phyloP scores from a whole-genome alignment of 192 early-diverging fungal species.

The Linnemannia exigua region DNA sequence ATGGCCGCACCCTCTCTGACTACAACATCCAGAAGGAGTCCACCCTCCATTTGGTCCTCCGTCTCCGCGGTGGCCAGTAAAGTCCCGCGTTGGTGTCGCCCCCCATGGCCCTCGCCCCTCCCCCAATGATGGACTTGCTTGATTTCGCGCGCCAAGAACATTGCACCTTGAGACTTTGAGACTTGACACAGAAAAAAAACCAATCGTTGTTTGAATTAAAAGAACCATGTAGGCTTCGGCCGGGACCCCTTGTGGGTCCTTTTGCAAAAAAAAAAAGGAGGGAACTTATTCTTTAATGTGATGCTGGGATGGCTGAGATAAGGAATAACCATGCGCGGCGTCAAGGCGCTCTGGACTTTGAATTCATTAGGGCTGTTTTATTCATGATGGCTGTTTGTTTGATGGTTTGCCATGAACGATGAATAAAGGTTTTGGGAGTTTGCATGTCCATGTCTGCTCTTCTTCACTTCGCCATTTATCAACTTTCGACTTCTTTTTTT shows the following conservation, averaged over 20 bases:
- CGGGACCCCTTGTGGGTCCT: background rate
- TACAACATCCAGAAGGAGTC: constrained; percentile 94
- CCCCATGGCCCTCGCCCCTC: background rate
- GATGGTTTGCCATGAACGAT: no score
- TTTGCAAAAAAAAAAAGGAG: constrained; percentile 1
- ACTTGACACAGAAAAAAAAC: background rate
- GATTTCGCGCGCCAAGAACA: background rate
- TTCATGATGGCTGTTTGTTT: no score
- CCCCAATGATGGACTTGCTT: background rate
- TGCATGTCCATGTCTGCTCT: background rate
- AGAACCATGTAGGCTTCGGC: background rate
- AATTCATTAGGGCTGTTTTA: background rate
- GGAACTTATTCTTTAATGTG: background rate
- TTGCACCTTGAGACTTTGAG: background rate
- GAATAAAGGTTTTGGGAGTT: background rate
- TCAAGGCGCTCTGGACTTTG: background rate
- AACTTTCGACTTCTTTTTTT: background rate
- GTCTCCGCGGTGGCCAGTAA: constrained; percentile 82
- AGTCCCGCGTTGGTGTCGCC: background rate
- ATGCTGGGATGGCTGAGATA: background rate
- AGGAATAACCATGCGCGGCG: background rate
- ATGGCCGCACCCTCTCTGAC: constrained; percentile 80
- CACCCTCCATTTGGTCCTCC: constrained; percentile 83
- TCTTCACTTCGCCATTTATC: constrained; percentile 1
- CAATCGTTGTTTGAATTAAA: constrained; percentile 14